These are phyloP conservation scores for Hygrophorus russula DNA, from an alignment of 768 basidiomycete species.

Conservation along the genomic window DNA sequence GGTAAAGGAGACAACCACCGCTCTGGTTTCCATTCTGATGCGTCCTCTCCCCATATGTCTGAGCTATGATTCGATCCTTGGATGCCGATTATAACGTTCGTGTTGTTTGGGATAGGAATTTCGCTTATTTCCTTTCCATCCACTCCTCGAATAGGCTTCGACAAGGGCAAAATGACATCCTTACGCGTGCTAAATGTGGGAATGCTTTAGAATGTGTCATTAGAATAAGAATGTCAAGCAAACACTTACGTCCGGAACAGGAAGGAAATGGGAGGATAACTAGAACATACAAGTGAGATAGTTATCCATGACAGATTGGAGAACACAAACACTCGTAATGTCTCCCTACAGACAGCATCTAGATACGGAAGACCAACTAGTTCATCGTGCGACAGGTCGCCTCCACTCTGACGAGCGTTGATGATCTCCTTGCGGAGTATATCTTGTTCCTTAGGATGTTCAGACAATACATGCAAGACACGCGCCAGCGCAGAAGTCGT, in stretches of 20 bases:
- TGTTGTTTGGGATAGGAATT: conserved; percentile 2
- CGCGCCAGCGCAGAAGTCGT: conserved; percentile 8
- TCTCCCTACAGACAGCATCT: conserved; percentile 16
- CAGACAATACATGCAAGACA: conserved; percentile 5
- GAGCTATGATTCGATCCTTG: conserved; percentile 22
- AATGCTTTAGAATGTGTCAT: no score
- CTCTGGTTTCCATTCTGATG: conserved; percentile 34
- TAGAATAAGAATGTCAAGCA: no score
- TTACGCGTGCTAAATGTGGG: conserved; percentile 15
- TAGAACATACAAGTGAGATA: no score
- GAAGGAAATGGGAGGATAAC: no score
- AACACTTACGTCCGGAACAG: no score
- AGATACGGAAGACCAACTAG: conserved; percentile 13
- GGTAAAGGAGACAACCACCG: conserved; percentile 31
- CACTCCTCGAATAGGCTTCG: conserved; percentile 17
- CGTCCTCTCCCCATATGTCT: conserved; percentile 31
- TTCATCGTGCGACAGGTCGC: conserved; percentile 11
- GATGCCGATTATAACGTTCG: conserved; percentile 15
- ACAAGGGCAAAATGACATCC: conserved; percentile 24
- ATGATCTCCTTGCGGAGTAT: conserved; percentile 15
- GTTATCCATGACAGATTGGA: no score
- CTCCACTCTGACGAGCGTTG: conserved; percentile 9
- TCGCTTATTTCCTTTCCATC: conserved; percentile 17
- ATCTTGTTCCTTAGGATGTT: conserved; percentile 11
- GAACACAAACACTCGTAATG: conserved; percentile 10